These are phyloP conservation scores for Prunus yedoensis DNA, from an alignment of 331 rosid species.

Conservation along the genomic window DNA sequence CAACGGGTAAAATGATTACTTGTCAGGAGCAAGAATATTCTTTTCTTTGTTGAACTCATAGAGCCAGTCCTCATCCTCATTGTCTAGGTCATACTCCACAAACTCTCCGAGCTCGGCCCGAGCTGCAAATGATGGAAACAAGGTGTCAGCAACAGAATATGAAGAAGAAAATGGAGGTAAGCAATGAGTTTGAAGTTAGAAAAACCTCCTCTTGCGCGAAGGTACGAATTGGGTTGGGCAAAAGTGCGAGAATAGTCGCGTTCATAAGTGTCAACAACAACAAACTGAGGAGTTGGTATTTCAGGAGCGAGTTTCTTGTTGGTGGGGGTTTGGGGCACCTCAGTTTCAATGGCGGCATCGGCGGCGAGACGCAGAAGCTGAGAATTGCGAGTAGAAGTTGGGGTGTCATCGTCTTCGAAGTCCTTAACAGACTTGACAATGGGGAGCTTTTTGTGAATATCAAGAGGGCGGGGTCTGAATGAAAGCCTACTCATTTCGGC, in stretches of 20 bases:
- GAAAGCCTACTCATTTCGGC: constrained; percentile 63
- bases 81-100: constrained; percentile 92
- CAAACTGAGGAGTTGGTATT: constrained; percentile 91
- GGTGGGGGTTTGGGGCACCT: constrained; percentile 49
- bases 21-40: constrained; percentile 60
- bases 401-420: constrained; percentile 90
- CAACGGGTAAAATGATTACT: constrained; percentile 35
- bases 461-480: constrained; percentile 96
- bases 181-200: not conserved
- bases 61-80: constrained; percentile 96
- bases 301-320: constrained; percentile 62
- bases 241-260: constrained; percentile 87
- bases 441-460: constrained; percentile 97
- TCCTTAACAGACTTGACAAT: constrained; percentile 88
- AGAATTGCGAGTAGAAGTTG: constrained; percentile 80
- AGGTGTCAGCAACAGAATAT: not conserved
- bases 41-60: constrained; percentile 61
- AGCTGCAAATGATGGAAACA: constrained; percentile 40
- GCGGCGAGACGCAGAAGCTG: constrained; percentile 62
- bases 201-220: constrained; percentile 86
- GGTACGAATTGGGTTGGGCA: constrained; percentile 76
- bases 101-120: constrained; percentile 95
- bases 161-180: constrained; percentile 10
- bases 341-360: constrained; percentile 47
- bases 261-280: constrained; percentile 86